These are phyloP conservation scores for Hypoxylon sp. DNA, from an alignment of 2,329 filamentous ascomycete species.

Conservation along the genomic window DNA sequence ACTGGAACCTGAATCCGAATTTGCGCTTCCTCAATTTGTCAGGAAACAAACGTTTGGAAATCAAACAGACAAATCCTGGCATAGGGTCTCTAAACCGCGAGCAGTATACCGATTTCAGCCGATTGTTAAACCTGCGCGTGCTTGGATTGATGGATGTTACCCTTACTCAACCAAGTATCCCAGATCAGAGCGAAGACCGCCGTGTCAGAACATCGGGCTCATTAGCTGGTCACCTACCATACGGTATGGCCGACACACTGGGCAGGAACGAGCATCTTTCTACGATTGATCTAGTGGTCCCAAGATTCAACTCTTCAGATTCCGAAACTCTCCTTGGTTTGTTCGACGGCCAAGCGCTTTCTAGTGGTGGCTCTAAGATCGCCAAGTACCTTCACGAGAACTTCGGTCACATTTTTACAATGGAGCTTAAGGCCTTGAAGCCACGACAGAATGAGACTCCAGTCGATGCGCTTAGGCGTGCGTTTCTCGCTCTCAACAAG, in stretches of 20 bases:
- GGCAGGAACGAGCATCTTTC: slow-evolving; percentile 95
- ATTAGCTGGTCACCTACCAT: slow-evolving; percentile 88
- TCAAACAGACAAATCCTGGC: slow-evolving; percentile 76
- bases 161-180: slow-evolving; percentile 90
- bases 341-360: slow-evolving; percentile 94
- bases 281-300: slow-evolving; percentile 94
- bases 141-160: slow-evolving; percentile 98
- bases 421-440: slow-evolving; percentile 83
- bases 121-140: slow-evolving; percentile 85
- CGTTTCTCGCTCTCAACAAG: slow-evolving; percentile 93
- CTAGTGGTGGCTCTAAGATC: slow-evolving; percentile 92
- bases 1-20: slow-evolving; percentile 98
- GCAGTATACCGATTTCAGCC: slow-evolving; percentile 90
- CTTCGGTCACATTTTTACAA: slow-evolving; percentile 86
- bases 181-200: slow-evolving; percentile 94
- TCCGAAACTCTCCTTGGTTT: slow-evolving; percentile 93
- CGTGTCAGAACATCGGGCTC: slow-evolving; percentile 98
- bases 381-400: slow-evolving; percentile 98
- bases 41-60: slow-evolving; percentile 95
- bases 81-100: slow-evolving; percentile 71
- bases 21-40: slow-evolving; percentile 95
- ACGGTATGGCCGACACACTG: slow-evolving; percentile 97
- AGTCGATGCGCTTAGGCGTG: slow-evolving; percentile 84
- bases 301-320: slow-evolving; percentile 89
- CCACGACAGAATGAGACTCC: slow-evolving; percentile 79